Base-by-base conservation (phyloP, 306 rosid genomes). In the Cucurbita pepo region DNA sequence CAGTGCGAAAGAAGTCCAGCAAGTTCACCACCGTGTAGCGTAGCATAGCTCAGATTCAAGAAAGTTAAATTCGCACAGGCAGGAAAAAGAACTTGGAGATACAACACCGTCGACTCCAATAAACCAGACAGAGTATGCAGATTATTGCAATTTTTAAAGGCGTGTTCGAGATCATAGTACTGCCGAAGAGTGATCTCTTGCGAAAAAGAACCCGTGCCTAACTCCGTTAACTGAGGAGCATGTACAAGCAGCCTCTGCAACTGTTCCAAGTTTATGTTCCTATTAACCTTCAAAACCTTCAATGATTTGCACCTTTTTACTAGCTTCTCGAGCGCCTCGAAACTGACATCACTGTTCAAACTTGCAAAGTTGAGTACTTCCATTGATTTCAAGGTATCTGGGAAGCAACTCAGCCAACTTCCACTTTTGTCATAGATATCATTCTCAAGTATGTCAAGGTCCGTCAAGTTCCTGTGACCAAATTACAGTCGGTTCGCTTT, bases 381-480 rank as follows among this genome's bases (percentile, higher is more conserved):
- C 83, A 91, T 69, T 38, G 94, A 89, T 18, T 91, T 86, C 85
- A 86, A 87, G 81, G 77, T 86, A 56, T 87, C 96, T 4, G 91
- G 96, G 82, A 91, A 91, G 82, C 88, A 86, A 71, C 89, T 87
- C 82, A 91, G 82, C 97, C 97, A 91, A 77, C 79, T 62, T 10
- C 91, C 97, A 79, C 75, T 84, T 78, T 67, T 83, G 73, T 89
- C 94, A n/a, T 81, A 84, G 38, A 91, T 83, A 21, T 86, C 94
- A 76, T 88, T 89, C 81, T 87, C 91, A 65, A 86, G 96, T 79
- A 91, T 84, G 86, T 89, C 96, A 13, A 91, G 91, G 80, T 87
- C 91, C 2, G 86, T 76, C 81, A 91, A 86, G 77, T 84, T 91
- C 83, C 97, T 91, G 89, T 70, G 67, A 71, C 72, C 81, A 80